phyloP scores from a whole-genome alignment of 495 filamentous ascomycete species.

The Penicillium alfredii region DNA sequence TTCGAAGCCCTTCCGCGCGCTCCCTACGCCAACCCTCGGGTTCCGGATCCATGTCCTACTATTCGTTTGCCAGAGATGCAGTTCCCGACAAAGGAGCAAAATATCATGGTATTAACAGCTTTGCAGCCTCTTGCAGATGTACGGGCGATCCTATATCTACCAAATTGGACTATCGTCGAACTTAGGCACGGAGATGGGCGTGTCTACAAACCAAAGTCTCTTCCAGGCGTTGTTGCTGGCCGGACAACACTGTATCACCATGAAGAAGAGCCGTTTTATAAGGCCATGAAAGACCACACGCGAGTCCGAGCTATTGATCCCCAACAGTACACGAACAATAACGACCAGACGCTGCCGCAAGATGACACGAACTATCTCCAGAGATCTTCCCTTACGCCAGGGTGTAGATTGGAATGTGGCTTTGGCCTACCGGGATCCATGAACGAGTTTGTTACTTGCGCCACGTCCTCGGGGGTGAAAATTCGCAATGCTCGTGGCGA shows the following conservation, averaged over 20 bases:
- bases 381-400: conserved; percentile 17
- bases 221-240: conserved; percentile 21
- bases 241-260: conserved; percentile 22
- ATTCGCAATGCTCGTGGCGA: conserved; percentile 15
- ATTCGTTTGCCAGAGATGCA: conserved; percentile 18
- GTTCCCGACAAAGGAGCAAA: conserved; percentile 21
- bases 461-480: conserved; percentile 24
- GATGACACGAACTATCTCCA: conserved; percentile 25
- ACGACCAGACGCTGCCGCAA: conserved; percentile 13
- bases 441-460: conserved; percentile 10
- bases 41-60: conserved; percentile 18
- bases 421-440: conserved; percentile 7
- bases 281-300: conserved; percentile 15
- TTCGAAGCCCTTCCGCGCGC: conserved; percentile 11
- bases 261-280: conserved; percentile 15
- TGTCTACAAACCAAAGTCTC: conserved; percentile 14
- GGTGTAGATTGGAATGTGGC: conserved; percentile 16
- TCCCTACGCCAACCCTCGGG: conserved; percentile 18
- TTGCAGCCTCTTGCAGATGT: conserved; percentile 18
- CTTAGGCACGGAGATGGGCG: conserved; percentile 19
- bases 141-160: conserved; percentile 20
- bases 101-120: conserved; percentile 11
- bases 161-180: conserved; percentile 21
- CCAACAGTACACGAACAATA: conserved; percentile 5
- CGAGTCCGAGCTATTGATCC: conserved; percentile 13